A percentile compares a stretch with the other conserved stretches of the same genome.
phyloP scores from a whole-genome alignment of 2,329 filamentous ascomycete genomes.

The Colletotrichum sp. region DNA sequence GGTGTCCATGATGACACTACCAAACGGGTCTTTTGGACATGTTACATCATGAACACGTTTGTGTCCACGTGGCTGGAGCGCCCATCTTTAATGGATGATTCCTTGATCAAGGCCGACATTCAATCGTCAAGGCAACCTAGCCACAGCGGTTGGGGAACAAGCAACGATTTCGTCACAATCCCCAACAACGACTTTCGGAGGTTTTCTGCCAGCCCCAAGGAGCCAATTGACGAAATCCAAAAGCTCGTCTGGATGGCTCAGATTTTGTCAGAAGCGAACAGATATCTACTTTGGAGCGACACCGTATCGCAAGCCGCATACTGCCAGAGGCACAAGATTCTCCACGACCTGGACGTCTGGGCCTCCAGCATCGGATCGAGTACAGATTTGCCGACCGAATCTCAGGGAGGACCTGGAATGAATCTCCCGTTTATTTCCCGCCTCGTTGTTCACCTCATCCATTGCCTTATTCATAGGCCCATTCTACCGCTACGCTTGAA shows the following conservation, averaged over 20 bases:
- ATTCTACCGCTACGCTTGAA: not conserved
- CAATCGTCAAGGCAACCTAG: not conserved
- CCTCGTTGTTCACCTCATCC: not conserved
- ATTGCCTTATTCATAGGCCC: conserved; percentile 12
- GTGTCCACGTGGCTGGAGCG: conserved; percentile 13
- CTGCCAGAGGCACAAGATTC: conserved; percentile 7
- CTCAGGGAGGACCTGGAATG: not conserved
- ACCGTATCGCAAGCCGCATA: not conserved
- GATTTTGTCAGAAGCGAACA: conserved; percentile 4
- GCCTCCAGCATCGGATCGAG: not conserved
- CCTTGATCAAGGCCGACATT: not conserved
- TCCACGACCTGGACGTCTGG: conserved; percentile 8
- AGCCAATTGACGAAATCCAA: not conserved
- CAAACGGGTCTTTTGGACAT: conserved; percentile 8
- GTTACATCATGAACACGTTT: conserved; percentile 5
- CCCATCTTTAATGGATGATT: conserved; percentile 3
- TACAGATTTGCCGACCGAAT: not conserved
- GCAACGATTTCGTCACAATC: not conserved
- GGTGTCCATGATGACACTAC: not conserved
- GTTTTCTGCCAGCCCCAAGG: not conserved
- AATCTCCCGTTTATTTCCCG: not conserved
- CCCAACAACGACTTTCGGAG: not conserved
- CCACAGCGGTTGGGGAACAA: not conserved
- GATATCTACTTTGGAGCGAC: conserved; percentile 1
- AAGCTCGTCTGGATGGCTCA: not conserved